Evolutionary conservation across 441 rosid species (phyloP).

Genomic region (Omphalea diandra): DNA sequence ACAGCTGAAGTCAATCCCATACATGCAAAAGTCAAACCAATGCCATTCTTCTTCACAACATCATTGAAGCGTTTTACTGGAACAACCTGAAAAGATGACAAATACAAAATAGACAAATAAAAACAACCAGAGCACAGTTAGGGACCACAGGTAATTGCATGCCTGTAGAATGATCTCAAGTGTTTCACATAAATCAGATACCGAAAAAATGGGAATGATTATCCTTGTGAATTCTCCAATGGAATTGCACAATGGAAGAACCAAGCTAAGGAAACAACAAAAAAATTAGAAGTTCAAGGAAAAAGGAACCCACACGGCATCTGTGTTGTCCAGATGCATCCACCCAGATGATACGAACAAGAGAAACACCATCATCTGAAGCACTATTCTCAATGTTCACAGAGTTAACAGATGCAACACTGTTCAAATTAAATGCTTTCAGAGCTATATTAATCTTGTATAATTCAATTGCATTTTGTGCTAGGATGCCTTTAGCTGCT

Average conservation of each 20-base stretch:
- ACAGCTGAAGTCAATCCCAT: constrained; percentile 78
- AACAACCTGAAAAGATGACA: constrained; percentile 64
- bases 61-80: constrained; percentile 66
- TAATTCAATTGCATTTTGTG: constrained; percentile 53
- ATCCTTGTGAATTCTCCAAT: neutral
- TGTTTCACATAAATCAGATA: constrained; percentile 15
- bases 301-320: constrained; percentile 74
- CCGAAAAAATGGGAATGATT: too few species aligned
- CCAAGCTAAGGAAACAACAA: neutral
- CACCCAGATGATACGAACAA: constrained; percentile 82
- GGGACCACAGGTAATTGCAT: neutral
- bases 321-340: constrained; percentile 95
- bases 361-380: constrained; percentile 30
- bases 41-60: constrained; percentile 65
- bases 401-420: constrained; percentile 26
- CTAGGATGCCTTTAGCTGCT: constrained; percentile 75
- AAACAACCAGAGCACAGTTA: neutral
- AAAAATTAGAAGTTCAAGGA: constrained; percentile 10
- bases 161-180: neutral
- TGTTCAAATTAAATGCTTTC: constrained; percentile 29
- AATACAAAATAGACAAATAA: neutral
- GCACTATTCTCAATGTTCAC: constrained; percentile 30
- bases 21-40: constrained; percentile 74
- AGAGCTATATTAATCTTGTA: constrained; percentile 51
- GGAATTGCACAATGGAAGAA: neutral